Base-by-base conservation (phyloP, 129 eudicot species). In the Chrysanthemum lavandulifolium region DNA sequence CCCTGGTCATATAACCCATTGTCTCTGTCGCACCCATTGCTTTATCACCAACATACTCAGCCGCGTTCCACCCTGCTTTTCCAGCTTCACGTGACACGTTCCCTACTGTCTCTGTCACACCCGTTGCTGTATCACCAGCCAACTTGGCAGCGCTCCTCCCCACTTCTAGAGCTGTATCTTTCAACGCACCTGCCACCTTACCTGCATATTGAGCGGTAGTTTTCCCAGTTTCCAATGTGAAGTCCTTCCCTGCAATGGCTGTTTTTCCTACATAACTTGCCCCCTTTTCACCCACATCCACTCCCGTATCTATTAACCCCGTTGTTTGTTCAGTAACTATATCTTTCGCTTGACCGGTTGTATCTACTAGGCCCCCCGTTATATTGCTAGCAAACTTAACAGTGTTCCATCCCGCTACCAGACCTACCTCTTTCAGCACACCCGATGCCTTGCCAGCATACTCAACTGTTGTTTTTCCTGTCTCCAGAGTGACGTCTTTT, bases 111-210 rank as follows among this genome's bases (percentile, higher is more conserved):
- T 76, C 72, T 68, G 16, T 48, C 5, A 60, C 54, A 60, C 68
- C 76, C 1, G 59, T 4, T 0, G 59, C 68, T 14, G 45, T 10
- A 15, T 49, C 59, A 12, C 75, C 23, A 3, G 75, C 75, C 2
- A 56, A 57, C 75, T 71, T 55, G 2, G 25, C 75, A 2, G 84
- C 84, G 7, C 80, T 78, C 69, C 85, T 85, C 61, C 87, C 91
- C 0, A 86, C 72, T 2, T 76, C 82, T 31, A 91, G 84, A 1
- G 82, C 86, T 3, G 80, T 69, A 49, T 91, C 95, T 76, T 80
- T 83, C 0, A 71, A 85, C 12, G 25, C 79, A 12, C 74, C 84
- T 55, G 80, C 61, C 13, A 68, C 83, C 65, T 76, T 74, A 82
- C 72, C 84, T 0, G 79, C 73, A 69, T 65, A 71, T 47, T 79